Conservation (phyloP, 2,329 filamentous ascomycete genomes). For the Penicillium olsonii region DNA sequence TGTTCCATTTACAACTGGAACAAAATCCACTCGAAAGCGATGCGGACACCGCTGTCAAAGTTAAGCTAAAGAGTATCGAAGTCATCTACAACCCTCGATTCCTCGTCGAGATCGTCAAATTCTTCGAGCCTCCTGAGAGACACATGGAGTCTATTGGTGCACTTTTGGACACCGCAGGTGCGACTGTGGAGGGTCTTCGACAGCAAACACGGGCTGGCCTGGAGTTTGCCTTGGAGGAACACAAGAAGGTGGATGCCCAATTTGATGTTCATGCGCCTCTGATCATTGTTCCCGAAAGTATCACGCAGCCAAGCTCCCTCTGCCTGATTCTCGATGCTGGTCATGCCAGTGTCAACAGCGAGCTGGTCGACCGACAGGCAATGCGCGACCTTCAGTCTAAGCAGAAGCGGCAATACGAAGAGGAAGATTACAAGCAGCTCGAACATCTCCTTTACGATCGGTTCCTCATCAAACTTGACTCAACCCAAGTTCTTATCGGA, state of each 20-base stretch:
- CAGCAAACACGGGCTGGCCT: slow-evolving; percentile 95
- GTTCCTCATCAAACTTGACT: slow-evolving; percentile 88
- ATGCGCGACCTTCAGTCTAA: slow-evolving; percentile 88
- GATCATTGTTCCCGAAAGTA: slow-evolving; percentile 93
- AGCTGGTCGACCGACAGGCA: slow-evolving; percentile 88
- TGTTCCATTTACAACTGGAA: slow-evolving; percentile 92
- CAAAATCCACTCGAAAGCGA: slow-evolving; percentile 92
- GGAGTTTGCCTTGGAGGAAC: slow-evolving; percentile 94
- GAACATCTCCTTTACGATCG: slow-evolving; percentile 98
- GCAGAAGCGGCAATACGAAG: slow-evolving; percentile 81
- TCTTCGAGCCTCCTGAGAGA: slow-evolving; percentile 92
- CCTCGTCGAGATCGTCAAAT: slow-evolving; percentile 84
- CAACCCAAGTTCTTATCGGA: slow-evolving; percentile 92
- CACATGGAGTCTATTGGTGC: slow-evolving; percentile 99
- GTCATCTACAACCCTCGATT: slow-evolving; percentile 97
- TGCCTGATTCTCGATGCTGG: slow-evolving; percentile 95
- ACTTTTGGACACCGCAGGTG: slow-evolving; percentile 91
- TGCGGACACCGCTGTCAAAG: slow-evolving; percentile 84
- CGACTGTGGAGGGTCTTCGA: slow-evolving; percentile 89
- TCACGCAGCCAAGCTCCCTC: slow-evolving; percentile 75
- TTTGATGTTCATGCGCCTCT: slow-evolving; percentile 93
- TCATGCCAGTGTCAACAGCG: slow-evolving; percentile 90
- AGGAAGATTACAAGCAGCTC: slow-evolving; percentile 82
- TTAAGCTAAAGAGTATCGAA: slow-evolving; percentile 92
- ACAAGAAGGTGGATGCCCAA: slow-evolving; percentile 96